These are phyloP conservation scores for Cytidiella melzeri DNA, from an alignment of 768 basidiomycete species.

Conservation along the genomic window DNA sequence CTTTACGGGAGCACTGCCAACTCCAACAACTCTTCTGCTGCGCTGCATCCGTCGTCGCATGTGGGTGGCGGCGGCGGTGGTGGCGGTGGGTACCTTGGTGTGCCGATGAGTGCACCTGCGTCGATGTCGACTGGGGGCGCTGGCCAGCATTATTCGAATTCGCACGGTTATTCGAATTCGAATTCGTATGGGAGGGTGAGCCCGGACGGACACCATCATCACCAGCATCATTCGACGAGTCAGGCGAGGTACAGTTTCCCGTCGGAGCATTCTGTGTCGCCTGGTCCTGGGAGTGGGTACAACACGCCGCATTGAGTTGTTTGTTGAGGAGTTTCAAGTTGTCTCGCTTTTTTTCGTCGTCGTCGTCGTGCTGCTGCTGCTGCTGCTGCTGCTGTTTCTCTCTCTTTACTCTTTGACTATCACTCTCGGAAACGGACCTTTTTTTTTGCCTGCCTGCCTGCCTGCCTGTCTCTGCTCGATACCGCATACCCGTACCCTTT, in stretches of 20 bases:
- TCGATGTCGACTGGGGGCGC: slow-evolving; percentile 1
- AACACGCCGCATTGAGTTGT: slow-evolving; percentile 25
- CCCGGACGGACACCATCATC: not conserved
- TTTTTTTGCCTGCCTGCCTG: not conserved
- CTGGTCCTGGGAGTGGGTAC: slow-evolving; percentile 27
- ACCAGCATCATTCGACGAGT: not conserved
- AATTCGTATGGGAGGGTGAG: not conserved
- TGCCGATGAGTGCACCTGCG: slow-evolving; percentile 16
- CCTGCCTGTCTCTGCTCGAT: not conserved
- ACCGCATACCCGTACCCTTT: too few species aligned
- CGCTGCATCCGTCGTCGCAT: slow-evolving; percentile 17
- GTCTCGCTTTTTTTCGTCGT: not conserved
- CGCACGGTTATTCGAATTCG: slow-evolving; percentile 9
- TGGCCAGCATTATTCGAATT: slow-evolving; percentile 12
- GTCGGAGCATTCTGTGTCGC: slow-evolving; percentile 26
- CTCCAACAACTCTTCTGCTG: slow-evolving; percentile 2
- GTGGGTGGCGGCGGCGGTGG: not conserved
- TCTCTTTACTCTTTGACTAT: slow-evolving; percentile 1
- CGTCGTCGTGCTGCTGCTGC: slow-evolving; percentile 6
- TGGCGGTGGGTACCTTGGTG: slow-evolving; percentile 16
- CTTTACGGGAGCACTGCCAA: slow-evolving; percentile 10
- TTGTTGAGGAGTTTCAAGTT: not conserved
- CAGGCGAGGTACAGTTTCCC: slow-evolving; percentile 20
- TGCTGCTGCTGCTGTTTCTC: slow-evolving; percentile 10
- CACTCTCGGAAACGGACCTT: not conserved